Evolutionary conservation across 2,329 filamentous ascomycete genomes (phyloP).

Genomic region (Hypocrella siamensis): DNA sequence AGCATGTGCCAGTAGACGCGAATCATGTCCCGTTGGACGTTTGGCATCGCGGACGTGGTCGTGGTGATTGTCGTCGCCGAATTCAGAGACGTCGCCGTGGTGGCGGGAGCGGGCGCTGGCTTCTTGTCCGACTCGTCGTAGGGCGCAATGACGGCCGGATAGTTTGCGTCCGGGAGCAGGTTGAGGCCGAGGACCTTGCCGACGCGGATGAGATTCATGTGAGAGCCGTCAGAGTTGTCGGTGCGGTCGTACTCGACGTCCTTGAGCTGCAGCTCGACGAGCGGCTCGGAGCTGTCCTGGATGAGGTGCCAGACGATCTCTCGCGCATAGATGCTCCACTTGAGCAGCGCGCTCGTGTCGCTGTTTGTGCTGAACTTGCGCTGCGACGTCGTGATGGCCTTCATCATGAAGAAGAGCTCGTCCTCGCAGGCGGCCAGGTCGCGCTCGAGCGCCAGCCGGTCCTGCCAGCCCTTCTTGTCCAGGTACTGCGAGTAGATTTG

Average conservation of each 20-base stretch:
- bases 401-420: constrained; percentile 99
- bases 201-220: constrained; percentile 82
- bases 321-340: constrained; percentile 85
- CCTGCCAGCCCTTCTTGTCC: constrained; percentile 82
- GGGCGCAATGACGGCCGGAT: constrained; percentile 89
- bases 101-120: too few relatives aligned
- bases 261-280: constrained; percentile 85
- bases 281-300: constrained; percentile 67
- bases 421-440: constrained; percentile 85
- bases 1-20: constrained; percentile 96
- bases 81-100: too few relatives aligned
- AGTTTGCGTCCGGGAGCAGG: constrained; percentile 75
- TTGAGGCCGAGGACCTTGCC: constrained; percentile 82
- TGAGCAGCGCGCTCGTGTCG: constrained; percentile 63
- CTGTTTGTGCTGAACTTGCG: constrained; percentile 60
- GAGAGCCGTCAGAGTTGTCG: constrained; percentile 93
- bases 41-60: constrained; percentile 16
- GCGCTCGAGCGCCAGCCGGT: constrained; percentile 73
- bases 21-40: constrained; percentile 59
- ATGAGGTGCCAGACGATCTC: constrained; percentile 98
- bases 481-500: constrained; percentile 79
- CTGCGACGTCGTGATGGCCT: constrained; percentile 94
- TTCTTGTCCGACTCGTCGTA: constrained; percentile 56
- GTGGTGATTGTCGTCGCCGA: too few relatives aligned
- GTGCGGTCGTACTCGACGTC: constrained; percentile 88